Base-by-base conservation (phyloP, 1,139 yeast species). In the Scheffersomyces illinoinensis region DNA sequence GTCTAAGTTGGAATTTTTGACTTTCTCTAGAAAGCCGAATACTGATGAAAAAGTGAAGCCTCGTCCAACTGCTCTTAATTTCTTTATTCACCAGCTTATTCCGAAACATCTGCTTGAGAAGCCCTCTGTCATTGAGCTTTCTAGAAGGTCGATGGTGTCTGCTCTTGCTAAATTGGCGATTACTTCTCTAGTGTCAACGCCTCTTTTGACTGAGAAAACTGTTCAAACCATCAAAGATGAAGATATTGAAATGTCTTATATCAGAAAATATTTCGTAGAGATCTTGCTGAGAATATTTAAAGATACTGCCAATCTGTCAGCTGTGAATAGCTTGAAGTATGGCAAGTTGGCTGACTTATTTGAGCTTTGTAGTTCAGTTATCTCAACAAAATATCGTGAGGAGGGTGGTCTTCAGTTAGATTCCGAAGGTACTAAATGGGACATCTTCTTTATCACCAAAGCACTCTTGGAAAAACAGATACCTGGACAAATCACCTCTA, bases 1-100 rank as follows among this genome's bases (percentile, higher is more conserved):
- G 61, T 86, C 95, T 60, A 93, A 93, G 70, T 81, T 90, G 57
- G 97, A 92, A 66, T 90, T 93, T 67, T 76, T 93, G 58, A 88
- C 93, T 0, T 93, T 85, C 66, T 87, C 95, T 2, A 89, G 87
- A 68, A 86, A 86, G 72, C 57, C 59, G 17, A 73, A 77, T 3
- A 56, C 54, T 55, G 68, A 66, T 23, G 70, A 76, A 20, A 72
- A 74, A 14, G 74, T 61, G 66, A 81, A 62, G 76, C 95, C 97
- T 1, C 81, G 95, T 49, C 81, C 93, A 0, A 89, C 96, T 0
- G 88, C 96, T 0, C 75, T 93, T 62, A 90, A 91, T 68, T 87
- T 90, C 65, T 83, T 93, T 61, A 73, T 93, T 48, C 93, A 91
- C 69, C 95, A 90, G 67, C 77, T 91, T 56, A 75, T 91, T n/a